Base-by-base conservation (phyloP, 345 rosid genomes). In the Hypericum androsaemum region DNA sequence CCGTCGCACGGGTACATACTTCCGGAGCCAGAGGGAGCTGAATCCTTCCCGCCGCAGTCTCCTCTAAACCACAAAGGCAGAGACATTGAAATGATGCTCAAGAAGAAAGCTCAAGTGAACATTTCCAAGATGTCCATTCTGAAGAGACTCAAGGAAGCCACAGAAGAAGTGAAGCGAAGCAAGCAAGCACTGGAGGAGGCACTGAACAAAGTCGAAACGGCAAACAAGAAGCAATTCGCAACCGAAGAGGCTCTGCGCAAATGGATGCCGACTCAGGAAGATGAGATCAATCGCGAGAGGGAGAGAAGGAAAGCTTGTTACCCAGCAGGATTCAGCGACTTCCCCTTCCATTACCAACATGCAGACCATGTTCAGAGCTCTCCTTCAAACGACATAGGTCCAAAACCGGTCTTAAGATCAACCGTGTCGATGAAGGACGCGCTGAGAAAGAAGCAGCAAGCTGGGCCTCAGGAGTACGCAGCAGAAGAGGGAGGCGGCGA, bases 361-460 rank as follows among this genome's bases (percentile, higher is more conserved):
- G 32, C 75, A 8, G 63, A 73, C 48, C 74, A 74, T 38, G 62
- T 54, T 0, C 74, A 58, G 35, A 68, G 60, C 36, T 69, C 80
- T 36, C 84, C 75, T 5, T 54, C 74, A 13, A 58, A 66, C 46
- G 72, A 70, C 32, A 22, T 22, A 4, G 76, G 65, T 16, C 60
- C 75, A 5, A 83, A 69, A 65, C 87, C 89, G 7, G 74, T 73
- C 54, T 9, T 75, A 17, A 82, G 74, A 71, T 57, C 95, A 45
- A 81, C 80, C 0, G 80, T 92, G 63, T 92, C 98, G 7, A 92
- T 92, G 96, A 74, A 94, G 6, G 95, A 92, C 58, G 76, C 87
- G n/a, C 79, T 92, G 14, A 80, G 83, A 70, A 77, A 80, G 68
- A 87, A 87, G 74, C 50, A 46, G 28, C 98, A 83, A 70, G 72